Conservation (phyloP, 805 yeast species). For the Myxozyma geophila region DNA sequence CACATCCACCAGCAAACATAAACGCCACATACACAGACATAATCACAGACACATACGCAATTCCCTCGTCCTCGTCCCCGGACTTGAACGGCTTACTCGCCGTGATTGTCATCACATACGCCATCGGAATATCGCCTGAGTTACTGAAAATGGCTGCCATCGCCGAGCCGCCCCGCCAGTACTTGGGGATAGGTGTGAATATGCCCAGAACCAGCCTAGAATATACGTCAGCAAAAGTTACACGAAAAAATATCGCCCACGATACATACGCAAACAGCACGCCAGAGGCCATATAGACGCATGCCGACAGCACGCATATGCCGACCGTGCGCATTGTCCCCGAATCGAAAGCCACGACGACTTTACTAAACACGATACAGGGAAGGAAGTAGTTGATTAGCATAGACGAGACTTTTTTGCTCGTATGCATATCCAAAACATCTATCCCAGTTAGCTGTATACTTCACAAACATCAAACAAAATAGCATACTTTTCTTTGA, state of each 20-base stretch:
- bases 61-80: constrained; percentile 71
- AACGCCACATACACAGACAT: constrained; percentile 67
- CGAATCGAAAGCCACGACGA: constrained; percentile 67
- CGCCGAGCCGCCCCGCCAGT: constrained; percentile 77
- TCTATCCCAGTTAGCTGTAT: constrained; percentile 9
- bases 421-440: constrained; percentile 38
- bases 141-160: constrained; percentile 79
- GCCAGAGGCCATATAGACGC: constrained; percentile 54
- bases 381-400: constrained; percentile 74
- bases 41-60: constrained; percentile 81
- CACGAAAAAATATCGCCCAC: no score
- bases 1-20: constrained; percentile 78
- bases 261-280: constrained; percentile 47
- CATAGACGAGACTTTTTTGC: constrained; percentile 70
- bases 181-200: constrained; percentile 64
- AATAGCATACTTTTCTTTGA: constrained; percentile 59
- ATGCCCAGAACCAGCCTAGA: constrained; percentile 47
- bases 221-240: background rate
- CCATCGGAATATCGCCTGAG: constrained; percentile 82
- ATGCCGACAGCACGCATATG: constrained; percentile 57
- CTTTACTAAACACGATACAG: constrained; percentile 72
- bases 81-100: constrained; percentile 60
- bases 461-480: constrained; percentile 40
- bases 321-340: constrained; percentile 74
- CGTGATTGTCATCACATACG: constrained; percentile 69